Conservation (phyloP, 305 asterid genomes). For the Fraxinus velutina region DNA sequence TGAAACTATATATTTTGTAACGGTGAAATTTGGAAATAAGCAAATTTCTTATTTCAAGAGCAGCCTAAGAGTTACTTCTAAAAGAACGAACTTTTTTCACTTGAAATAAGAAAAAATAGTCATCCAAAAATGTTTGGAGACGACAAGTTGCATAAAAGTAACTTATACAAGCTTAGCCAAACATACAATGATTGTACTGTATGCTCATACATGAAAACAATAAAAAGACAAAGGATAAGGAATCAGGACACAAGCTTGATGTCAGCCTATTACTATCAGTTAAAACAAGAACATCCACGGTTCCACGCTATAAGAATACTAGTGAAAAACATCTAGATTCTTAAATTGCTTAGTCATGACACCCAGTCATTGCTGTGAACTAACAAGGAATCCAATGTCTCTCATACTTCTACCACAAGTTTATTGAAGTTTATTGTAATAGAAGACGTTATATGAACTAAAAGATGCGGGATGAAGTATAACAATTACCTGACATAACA, state of each 20-base stretch:
- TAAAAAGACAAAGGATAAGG: neutral
- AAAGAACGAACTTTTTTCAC: neutral
- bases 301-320: neutral
- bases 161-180: neutral
- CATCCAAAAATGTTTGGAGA: neutral
- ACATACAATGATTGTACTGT: neutral
- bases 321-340: neutral
- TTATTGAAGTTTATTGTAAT: neutral
- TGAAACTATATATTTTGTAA: neutral
- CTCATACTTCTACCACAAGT: neutral
- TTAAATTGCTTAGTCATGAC: neutral
- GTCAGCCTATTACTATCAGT: neutral
- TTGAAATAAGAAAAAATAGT: neutral
- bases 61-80: neutral
- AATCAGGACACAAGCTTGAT: neutral
- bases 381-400: neutral
- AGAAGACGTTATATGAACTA: neutral
- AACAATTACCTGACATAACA: slow-evolving; percentile 56
- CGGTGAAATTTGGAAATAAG: neutral
- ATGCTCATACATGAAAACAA: neutral
- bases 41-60: neutral
- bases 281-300: neutral
- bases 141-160: neutral
- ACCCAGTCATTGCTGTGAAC: neutral
- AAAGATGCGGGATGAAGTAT: neutral